Base-by-base conservation (phyloP, 768 basidiomycete species). In the Tylopilus intermedius region DNA sequence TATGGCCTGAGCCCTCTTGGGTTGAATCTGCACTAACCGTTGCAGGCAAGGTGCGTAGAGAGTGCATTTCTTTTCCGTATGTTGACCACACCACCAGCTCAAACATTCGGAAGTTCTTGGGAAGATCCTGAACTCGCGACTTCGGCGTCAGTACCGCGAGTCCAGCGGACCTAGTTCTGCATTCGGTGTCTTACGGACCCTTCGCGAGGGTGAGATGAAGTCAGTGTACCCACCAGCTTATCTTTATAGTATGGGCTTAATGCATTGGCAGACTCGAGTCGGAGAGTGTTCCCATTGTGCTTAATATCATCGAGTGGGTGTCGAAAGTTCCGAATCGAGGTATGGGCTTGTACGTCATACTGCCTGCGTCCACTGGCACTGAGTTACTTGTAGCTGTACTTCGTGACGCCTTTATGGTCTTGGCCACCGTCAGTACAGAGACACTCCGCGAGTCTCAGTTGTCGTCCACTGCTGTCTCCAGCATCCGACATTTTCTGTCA, bases 401-500 rank as follows among this genome's bases (percentile, higher is more conserved):
- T 15, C 62, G 66, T 13, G 70, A 71, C 33, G 67, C 65, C 11
- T 75, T 74, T 49, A 54, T 65, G 26, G 55, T 71, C 29, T 58
- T 72, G 15, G 60, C 66, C 8, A 51, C 58, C 64, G 46, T 64
- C 59, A 49, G 53, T 40, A 50, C 53, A 27, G 58, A 64, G 27
- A 48, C 26, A 9, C 54, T 70, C 21, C 50, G 51, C 10, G 51
- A 62, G 53, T 61, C 45, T 26, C 58, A 53, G 41, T 29, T 22
- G 24, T 54, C 60, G 43, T 49, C 57, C 35, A 53, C 51, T 26
- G 71, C 78, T 45, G 67, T 83, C 13, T 67, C 72, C 11, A 63
- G 66, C 50, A 77, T 91, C 45, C 79, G 82, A 3, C 71, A 75
- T 47, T 70, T 87, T n/a, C 69, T 92, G 29, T 72, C 68, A 1